These are phyloP conservation scores for Apiotrichum siamense DNA, from an alignment of 1,284 basidiomycete genomes.

Conservation along the genomic window DNA sequence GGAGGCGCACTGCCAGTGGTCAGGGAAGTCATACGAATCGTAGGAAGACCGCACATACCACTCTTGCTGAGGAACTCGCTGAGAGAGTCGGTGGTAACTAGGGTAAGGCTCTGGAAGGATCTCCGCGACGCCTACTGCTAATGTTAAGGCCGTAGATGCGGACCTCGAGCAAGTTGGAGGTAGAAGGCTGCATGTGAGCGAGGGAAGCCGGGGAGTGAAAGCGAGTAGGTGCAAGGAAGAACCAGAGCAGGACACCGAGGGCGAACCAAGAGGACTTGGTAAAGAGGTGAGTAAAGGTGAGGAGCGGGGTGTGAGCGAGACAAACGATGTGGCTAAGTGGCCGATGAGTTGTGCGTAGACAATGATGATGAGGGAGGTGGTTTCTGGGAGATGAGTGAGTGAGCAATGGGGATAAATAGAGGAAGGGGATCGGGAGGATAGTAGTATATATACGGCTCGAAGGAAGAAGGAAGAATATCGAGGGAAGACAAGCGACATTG, in stretches of 20 bases:
- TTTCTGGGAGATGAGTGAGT: no score
- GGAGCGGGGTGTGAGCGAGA: no score
- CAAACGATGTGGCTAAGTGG: no score
- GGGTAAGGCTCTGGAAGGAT: not conserved
- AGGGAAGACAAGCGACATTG: no score
- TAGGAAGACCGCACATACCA: constrained; percentile 14
- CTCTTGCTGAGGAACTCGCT: constrained; percentile 30
- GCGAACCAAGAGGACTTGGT: not conserved
- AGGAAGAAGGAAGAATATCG: no score
- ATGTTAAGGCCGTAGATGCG: constrained; percentile 26
- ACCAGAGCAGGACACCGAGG: not conserved
- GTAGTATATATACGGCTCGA: no score
- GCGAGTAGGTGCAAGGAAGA: not conserved
- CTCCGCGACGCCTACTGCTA: constrained; percentile 2
- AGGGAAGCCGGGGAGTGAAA: not conserved
- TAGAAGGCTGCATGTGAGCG: constrained; percentile 1
- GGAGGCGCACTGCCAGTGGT: constrained; percentile 18
- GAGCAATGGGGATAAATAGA: no score
- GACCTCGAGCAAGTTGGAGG: constrained; percentile 18
- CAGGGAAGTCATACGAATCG: not conserved
- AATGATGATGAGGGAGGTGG: no score
- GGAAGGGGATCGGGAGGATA: no score
- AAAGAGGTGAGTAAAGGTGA: no score
- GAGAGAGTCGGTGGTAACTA: constrained; percentile 32
- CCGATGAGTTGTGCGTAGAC: no score